phyloP scores from a whole-genome alignment of 192 early-diverging fungal genomes.

The Backusella mclennaniae region DNA sequence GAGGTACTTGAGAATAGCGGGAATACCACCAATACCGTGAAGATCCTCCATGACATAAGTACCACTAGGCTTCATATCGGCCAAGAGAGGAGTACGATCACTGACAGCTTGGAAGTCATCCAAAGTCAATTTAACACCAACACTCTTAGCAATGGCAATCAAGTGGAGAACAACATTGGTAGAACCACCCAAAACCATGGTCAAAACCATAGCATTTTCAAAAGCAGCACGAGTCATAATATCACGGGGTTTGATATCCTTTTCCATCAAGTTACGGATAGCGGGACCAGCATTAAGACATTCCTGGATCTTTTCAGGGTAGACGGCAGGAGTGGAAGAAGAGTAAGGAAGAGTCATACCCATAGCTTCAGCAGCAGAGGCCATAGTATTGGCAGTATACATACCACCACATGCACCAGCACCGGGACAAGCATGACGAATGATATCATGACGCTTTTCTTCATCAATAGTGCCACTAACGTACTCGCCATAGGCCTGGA shows the following conservation, averaged over 20 bases:
- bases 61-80: conserved; percentile 97
- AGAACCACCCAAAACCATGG: conserved; percentile 92
- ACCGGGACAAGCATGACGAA: conserved; percentile 78
- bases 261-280: conserved; percentile 87
- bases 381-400: conserved; percentile 62
- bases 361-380: conserved; percentile 94
- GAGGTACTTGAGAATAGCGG: conserved; percentile 94
- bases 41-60: conserved; percentile 99
- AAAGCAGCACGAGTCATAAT: conserved; percentile 96
- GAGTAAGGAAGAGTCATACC: conserved; percentile 97
- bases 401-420: conserved; percentile 97
- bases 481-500: conserved; percentile 94
- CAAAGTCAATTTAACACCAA: conserved; percentile 80
- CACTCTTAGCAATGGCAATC: conserved; percentile 80
- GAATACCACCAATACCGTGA: conserved; percentile 89
- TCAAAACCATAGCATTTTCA: conserved; percentile 94
- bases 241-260: conserved; percentile 91
- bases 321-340: conserved; percentile 90
- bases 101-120: conserved; percentile 95
- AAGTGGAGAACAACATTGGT: conserved; percentile 98
- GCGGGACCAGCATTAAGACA: conserved; percentile 81
- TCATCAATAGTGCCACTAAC: conserved; percentile 90
- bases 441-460: conserved; percentile 74
- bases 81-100: conserved; percentile 90
- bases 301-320: conserved; percentile 87